These are phyloP conservation scores for Cicer arietinum DNA, from an alignment of 306 rosid genomes.

Conservation along the genomic window DNA sequence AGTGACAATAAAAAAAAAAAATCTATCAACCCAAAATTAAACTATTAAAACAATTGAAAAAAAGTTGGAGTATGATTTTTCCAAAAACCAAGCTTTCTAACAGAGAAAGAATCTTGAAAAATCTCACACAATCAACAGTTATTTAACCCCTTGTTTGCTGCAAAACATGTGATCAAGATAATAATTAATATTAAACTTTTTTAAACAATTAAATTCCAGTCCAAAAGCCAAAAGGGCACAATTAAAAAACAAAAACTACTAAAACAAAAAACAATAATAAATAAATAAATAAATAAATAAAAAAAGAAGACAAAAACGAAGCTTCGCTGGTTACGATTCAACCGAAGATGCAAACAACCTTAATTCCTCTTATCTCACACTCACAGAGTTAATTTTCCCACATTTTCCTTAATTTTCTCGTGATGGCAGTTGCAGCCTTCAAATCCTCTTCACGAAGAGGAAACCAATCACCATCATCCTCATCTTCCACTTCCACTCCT, in stretches of 20 bases:
- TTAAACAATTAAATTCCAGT: neutral
- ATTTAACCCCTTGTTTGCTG: neutral
- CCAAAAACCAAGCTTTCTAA: neutral
- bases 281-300: neutral
- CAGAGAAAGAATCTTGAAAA: constrained; percentile 5
- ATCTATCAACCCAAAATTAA: too few species aligned
- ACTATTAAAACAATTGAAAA: too few species aligned
- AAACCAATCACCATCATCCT: constrained; percentile 24
- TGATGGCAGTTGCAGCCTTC: constrained; percentile 83
- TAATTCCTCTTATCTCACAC: neutral
- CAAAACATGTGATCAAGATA: neutral
- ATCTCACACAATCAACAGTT: neutral
- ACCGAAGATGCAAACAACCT: constrained; percentile 13
- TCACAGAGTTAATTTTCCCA: neutral
- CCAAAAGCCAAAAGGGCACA: neutral
- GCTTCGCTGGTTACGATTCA: constrained; percentile 27
- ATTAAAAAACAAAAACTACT: neutral
- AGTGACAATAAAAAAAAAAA: too few species aligned
- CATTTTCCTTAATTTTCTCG: neutral
- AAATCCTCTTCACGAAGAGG: constrained; percentile 83
- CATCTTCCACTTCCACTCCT: constrained; percentile 21
- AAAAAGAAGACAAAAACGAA: neutral
- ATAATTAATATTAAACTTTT: neutral
- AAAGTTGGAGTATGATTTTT: too few species aligned
- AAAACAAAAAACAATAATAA: neutral